Evolutionary conservation across 176 grass and related monocot genomes (phyloP).

Genomic region (Canna indica): DNA sequence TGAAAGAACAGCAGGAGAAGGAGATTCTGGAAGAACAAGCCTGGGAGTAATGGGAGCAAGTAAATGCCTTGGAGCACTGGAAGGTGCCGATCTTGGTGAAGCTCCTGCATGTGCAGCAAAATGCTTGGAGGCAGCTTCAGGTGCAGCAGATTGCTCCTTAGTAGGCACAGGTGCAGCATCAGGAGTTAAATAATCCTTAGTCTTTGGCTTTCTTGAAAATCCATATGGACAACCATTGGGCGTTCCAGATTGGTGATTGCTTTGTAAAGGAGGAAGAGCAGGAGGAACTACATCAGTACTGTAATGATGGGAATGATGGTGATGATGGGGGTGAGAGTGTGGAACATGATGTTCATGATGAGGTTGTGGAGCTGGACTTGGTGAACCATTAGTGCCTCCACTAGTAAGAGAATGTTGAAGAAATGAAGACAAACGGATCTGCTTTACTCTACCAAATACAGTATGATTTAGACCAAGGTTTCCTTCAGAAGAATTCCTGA

Average conservation of each 20-base stretch:
- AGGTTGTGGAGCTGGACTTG: slow-evolving; percentile 53
- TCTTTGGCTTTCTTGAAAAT: background rate
- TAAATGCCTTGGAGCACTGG: slow-evolving; percentile 17
- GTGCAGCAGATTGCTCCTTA: background rate
- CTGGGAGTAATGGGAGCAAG: slow-evolving; percentile 27
- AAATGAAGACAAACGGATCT: slow-evolving; percentile 68
- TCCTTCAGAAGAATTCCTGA: slow-evolving; percentile 67
- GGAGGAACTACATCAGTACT: slow-evolving; percentile 31
- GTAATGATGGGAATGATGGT: slow-evolving; percentile 30
- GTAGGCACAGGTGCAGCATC: slow-evolving; percentile 28
- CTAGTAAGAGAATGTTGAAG: slow-evolving; percentile 58
- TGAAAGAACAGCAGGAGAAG: slow-evolving; percentile 27
- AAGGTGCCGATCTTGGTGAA: slow-evolving; percentile 12
- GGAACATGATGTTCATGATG: slow-evolving; percentile 27
- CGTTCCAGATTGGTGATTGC: slow-evolving; percentile 7
- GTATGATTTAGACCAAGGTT: slow-evolving; percentile 78
- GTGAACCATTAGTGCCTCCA: slow-evolving; percentile 29
- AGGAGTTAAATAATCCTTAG: slow-evolving; percentile 11
- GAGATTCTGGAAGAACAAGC: slow-evolving; percentile 12
- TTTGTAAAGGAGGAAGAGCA: slow-evolving; percentile 27
- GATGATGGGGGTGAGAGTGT: slow-evolving; percentile 29
- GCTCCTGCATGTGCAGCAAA: slow-evolving; percentile 31
- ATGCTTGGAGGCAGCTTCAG: slow-evolving; percentile 19
- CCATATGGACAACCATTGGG: slow-evolving; percentile 7
- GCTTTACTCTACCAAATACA: slow-evolving; percentile 82